phyloP scores from a whole-genome alignment of 805 yeast genomes.

The Pichia kluyveri region DNA sequence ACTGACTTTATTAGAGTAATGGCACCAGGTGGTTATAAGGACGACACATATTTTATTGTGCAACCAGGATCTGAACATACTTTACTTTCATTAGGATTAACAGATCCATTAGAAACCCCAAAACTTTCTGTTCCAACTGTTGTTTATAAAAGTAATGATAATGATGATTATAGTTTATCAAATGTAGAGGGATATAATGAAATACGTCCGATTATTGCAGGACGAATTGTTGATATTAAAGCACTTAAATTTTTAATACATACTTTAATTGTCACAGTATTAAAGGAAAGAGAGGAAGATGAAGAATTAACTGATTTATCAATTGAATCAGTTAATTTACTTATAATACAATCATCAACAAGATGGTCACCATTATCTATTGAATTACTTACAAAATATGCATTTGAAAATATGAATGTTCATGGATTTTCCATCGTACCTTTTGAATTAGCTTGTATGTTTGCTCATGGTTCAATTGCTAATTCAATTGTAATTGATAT shows the following conservation, averaged over 20 bases:
- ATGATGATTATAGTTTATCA: neutral
- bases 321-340: constrained; percentile 48
- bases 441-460: constrained; percentile 56
- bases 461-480: constrained; percentile 58
- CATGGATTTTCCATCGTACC: constrained; percentile 69
- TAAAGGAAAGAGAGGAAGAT: constrained; percentile 20
- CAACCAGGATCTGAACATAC: constrained; percentile 76
- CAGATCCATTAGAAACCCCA: constrained; percentile 67
- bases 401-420: constrained; percentile 63
- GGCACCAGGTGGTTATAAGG: constrained; percentile 26
- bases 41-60: constrained; percentile 38
- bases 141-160: constrained; percentile 30
- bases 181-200: neutral
- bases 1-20: neutral
- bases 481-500: constrained; percentile 73
- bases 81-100: constrained; percentile 73
- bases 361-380: constrained; percentile 61
- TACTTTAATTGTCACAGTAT: constrained; percentile 40
- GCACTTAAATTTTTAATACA: constrained; percentile 62
- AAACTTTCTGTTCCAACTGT: constrained; percentile 66
- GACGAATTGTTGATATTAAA: constrained; percentile 54
- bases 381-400: constrained; percentile 65
- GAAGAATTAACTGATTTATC: constrained; percentile 1
- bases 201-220: constrained; percentile 55
- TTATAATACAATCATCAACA: constrained; percentile 51